Evolutionary conservation across 768 basidiomycete species (phyloP), one percentile per base, ranked within the genome.

Genomic region (Asterophora lycoperdoides): DNA sequence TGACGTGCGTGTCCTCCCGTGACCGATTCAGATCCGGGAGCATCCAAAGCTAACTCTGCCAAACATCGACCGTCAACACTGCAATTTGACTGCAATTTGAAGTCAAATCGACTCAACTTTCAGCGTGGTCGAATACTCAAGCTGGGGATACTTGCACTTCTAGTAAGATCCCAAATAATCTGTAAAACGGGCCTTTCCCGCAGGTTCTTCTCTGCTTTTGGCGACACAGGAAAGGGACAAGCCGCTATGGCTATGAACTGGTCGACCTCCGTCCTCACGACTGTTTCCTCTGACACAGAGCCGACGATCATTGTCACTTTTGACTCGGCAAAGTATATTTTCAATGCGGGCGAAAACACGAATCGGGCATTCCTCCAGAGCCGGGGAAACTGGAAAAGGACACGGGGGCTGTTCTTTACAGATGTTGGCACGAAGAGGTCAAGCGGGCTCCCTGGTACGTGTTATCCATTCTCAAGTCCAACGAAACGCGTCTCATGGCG

Each of bases 291-390:
- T 43, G 94, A 97, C 68, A 89, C 93, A 1, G 83, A 91, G 55
- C 85, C 93, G 0, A 78, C 85, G 8, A 68, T 96, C 19, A 68
- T 87, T 51, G 66, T 95, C 55, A 73, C 77, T 1, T 93, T 93
- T 62, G 85, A 89, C 55, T 72, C 76, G 45, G 84, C 79, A 10
- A 87, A 90, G 57, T 97, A 93, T 57, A 74, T 94, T 33, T 92
- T 97, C 75, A 93, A 93, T 65, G 81, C 75, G 15, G 85, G 89
- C 7, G 93, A 96, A 65, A 86, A 86, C 50, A 82, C 86, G 1
- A 83, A 81, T 36, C 72, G 94, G 30, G 69, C 86, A 0, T 87
- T 86, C 60, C 66, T 84, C 13, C 86, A 93, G 67, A 80, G 80
- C 50, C 71, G 69, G 54, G 69, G 76, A 38, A 80, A 79, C 41